These are phyloP conservation scores for Aristolochia californica DNA, from an alignment of 164 flowering plant species.

Conservation along the genomic window DNA sequence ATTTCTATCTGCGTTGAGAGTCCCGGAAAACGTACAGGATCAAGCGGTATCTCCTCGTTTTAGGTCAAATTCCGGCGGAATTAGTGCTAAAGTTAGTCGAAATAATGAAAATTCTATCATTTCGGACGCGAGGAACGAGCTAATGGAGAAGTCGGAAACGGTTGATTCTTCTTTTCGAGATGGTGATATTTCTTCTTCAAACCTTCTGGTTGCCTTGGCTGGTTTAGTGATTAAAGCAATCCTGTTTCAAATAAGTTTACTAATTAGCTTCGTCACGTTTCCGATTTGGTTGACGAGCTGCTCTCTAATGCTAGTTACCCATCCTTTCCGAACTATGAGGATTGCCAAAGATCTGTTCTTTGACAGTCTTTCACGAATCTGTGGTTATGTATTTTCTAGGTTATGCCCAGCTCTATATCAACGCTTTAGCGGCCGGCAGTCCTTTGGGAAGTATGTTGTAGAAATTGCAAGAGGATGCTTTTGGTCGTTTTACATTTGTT, in stretches of 20 bases:
- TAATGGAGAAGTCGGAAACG: background rate
- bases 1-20: slow-evolving; percentile 10
- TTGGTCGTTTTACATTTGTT: slow-evolving; percentile 53
- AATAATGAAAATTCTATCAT: slow-evolving; percentile 14
- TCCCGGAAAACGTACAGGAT: slow-evolving; percentile 7
- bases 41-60: slow-evolving; percentile 1
- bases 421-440: slow-evolving; percentile 19
- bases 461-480: slow-evolving; percentile 51
- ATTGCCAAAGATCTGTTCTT: slow-evolving; percentile 14
- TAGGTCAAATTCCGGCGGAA: background rate
- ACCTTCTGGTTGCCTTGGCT: slow-evolving; percentile 30
- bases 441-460: slow-evolving; percentile 19
- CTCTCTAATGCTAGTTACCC: slow-evolving; percentile 21
- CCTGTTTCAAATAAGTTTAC: slow-evolving; percentile 36
- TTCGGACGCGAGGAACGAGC: slow-evolving; percentile 12
- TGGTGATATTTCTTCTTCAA: slow-evolving; percentile 17
- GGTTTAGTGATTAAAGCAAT: slow-evolving; percentile 48
- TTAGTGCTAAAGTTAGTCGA: slow-evolving; percentile 1
- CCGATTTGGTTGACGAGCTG: slow-evolving; percentile 39
- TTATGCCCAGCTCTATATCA: slow-evolving; percentile 14
- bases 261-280: slow-evolving; percentile 29
- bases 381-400: slow-evolving; percentile 11
- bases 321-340: slow-evolving; percentile 35
- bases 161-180: slow-evolving; percentile 9
- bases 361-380: slow-evolving; percentile 12